phyloP scores from a whole-genome alignment of 1,284 basidiomycete species.

The Ceratobasidium sp. region DNA sequence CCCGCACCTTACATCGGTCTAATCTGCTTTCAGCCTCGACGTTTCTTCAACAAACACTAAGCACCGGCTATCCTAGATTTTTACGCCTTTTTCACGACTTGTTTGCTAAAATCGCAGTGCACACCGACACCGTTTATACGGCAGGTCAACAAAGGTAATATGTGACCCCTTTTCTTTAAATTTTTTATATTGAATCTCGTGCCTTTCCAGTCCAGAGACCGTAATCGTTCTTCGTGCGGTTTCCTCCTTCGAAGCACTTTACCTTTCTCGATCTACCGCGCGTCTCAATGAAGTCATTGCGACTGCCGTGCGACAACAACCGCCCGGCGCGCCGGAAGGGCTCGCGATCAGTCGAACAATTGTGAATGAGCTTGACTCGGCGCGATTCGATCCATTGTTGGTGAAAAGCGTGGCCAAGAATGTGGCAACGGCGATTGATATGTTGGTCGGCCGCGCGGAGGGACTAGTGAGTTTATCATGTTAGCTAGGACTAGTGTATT shows the following conservation, averaged over 20 bases:
- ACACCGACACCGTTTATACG: constrained; percentile 93
- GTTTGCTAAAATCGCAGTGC: constrained; percentile 92
- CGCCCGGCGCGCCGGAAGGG: constrained; percentile 83
- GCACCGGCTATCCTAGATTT: constrained; percentile 85
- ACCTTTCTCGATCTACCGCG: constrained; percentile 84
- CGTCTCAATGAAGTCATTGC: constrained; percentile 84
- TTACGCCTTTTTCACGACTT: constrained; percentile 94
- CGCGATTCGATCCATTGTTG: constrained; percentile 91
- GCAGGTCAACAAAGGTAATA: constrained; percentile 82
- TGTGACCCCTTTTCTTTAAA: not conserved
- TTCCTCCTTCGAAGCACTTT: constrained; percentile 83
- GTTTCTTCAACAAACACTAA: constrained; percentile 89
- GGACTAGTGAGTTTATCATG: constrained; percentile 67
- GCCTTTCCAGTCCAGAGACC: constrained; percentile 81
- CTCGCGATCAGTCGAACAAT: constrained; percentile 79
- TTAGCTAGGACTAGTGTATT: not conserved
- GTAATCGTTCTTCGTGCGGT: constrained; percentile 87
- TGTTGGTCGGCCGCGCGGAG: constrained; percentile 73
- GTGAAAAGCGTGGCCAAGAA: constrained; percentile 82
- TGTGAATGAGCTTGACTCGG: constrained; percentile 91
- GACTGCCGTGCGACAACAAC: constrained; percentile 70
- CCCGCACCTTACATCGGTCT: constrained; percentile 57
- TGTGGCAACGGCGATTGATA: constrained; percentile 74
- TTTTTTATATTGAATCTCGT: not conserved
- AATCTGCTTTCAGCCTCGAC: constrained; percentile 68